phyloP scores from a whole-genome alignment of 768 basidiomycete genomes.

The Lactifluus subvellereus region DNA sequence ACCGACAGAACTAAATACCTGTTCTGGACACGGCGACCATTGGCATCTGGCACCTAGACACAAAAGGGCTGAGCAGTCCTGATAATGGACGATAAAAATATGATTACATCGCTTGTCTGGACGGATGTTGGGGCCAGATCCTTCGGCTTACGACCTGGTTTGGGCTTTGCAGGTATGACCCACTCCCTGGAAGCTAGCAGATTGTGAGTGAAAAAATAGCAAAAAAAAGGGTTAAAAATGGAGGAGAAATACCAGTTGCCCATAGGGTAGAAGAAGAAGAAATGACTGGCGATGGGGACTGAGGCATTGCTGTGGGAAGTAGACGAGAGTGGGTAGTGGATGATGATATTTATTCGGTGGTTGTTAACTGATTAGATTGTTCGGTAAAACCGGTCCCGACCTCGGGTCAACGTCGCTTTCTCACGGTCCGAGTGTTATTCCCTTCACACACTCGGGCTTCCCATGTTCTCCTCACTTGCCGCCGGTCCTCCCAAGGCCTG shows the following conservation, averaged over 20 bases:
- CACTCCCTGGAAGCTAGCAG: slow-evolving; percentile 78
- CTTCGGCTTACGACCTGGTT: slow-evolving; percentile 82
- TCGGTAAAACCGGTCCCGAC: slow-evolving; percentile 7
- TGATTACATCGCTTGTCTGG: slow-evolving; percentile 47
- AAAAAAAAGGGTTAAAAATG: background rate
- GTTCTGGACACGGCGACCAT: slow-evolving; percentile 71
- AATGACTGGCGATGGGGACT: slow-evolving; percentile 19
- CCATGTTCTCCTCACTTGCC: no score
- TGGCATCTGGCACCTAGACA: slow-evolving; percentile 38
- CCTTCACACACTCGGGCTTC: background rate
- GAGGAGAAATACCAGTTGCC: slow-evolving; percentile 55
- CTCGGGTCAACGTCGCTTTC: slow-evolving; percentile 2
- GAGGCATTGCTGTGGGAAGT: slow-evolving; percentile 23
- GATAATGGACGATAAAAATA: background rate
- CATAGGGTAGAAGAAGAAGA: slow-evolving; percentile 58
- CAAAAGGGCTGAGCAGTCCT: slow-evolving; percentile 23
- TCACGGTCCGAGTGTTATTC: slow-evolving; percentile 3
- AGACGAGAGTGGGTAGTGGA: background rate
- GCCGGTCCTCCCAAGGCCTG: no score
- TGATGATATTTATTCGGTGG: background rate
- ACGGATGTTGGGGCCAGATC: slow-evolving; percentile 39
- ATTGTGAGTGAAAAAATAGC: slow-evolving; percentile 8
- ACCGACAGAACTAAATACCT: slow-evolving; percentile 35
- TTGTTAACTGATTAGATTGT: slow-evolving; percentile 50
- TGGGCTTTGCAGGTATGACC: slow-evolving; percentile 81